Conservation (phyloP, 1,139 yeast species). For the Taphrina populina region DNA sequence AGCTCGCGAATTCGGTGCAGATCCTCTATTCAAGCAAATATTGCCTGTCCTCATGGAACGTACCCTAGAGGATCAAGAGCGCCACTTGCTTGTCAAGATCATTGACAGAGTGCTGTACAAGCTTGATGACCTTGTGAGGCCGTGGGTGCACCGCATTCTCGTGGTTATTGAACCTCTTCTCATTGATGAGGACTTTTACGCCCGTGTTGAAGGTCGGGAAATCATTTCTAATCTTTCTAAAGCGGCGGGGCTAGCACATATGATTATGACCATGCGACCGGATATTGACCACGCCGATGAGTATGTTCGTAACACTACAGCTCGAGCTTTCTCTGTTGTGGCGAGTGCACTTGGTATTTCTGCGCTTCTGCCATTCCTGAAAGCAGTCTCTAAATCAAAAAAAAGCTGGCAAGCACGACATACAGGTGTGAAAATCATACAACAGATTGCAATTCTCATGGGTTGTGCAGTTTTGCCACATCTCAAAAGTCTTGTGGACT, state of each 20-base stretch:
- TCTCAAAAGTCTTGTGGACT: slow-evolving; percentile 61
- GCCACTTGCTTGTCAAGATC: slow-evolving; percentile 76
- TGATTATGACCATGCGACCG: slow-evolving; percentile 74
- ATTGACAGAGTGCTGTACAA: slow-evolving; percentile 66
- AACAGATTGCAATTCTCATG: slow-evolving; percentile 66
- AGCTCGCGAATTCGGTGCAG: slow-evolving; percentile 68
- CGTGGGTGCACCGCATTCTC: slow-evolving; percentile 70
- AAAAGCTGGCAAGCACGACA: slow-evolving; percentile 85
- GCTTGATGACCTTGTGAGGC: slow-evolving; percentile 64
- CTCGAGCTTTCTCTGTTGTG: slow-evolving; percentile 80
- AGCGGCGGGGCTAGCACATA: slow-evolving; percentile 78
- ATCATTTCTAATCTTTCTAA: slow-evolving; percentile 70
- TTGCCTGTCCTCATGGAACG: slow-evolving; percentile 75
- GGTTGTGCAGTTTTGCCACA: slow-evolving; percentile 81
- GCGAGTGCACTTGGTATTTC: slow-evolving; percentile 77
- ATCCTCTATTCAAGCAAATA: slow-evolving; percentile 62
- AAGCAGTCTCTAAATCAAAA: slow-evolving; percentile 76
- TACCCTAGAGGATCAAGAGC: slow-evolving; percentile 73
- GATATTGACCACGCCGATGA: slow-evolving; percentile 84
- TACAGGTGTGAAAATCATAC: slow-evolving; percentile 77
- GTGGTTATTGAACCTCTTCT: slow-evolving; percentile 76
- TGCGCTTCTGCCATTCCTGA: slow-evolving; percentile 70
- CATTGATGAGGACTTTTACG: slow-evolving; percentile 71
- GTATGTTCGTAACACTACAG: slow-evolving; percentile 70
- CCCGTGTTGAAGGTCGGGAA: slow-evolving; percentile 77